Conservation (phyloP, 2,329 filamentous ascomycete genomes). For the Monosporascus ibericus region DNA sequence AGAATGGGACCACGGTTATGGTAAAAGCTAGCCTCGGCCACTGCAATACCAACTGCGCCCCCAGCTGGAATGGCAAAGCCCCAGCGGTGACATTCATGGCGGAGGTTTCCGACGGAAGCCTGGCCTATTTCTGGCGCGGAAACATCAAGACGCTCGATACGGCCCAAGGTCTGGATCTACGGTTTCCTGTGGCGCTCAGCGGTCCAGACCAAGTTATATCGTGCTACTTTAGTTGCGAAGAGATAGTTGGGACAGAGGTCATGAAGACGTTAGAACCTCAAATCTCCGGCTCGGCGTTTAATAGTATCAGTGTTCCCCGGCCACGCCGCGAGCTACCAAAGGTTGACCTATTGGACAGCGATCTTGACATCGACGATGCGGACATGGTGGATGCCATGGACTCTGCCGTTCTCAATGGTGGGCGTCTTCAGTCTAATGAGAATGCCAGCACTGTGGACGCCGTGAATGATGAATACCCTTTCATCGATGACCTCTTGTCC, state of each 20-base stretch:
- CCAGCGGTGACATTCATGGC: slow-evolving; percentile 70
- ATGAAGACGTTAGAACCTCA: slow-evolving; percentile 17
- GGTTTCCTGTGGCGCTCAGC: slow-evolving; percentile 51
- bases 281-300: slow-evolving; percentile 28
- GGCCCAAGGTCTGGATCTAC: slow-evolving; percentile 49
- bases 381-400: slow-evolving; percentile 33
- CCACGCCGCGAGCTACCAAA: background rate
- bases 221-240: slow-evolving; percentile 76
- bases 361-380: slow-evolving; percentile 31
- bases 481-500: slow-evolving; percentile 44
- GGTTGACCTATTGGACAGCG: slow-evolving; percentile 4
- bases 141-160: slow-evolving; percentile 61
- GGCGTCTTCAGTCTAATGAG: slow-evolving; percentile 14
- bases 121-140: slow-evolving; percentile 62
- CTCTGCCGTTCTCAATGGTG: slow-evolving; percentile 7
- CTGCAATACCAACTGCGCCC: slow-evolving; percentile 56
- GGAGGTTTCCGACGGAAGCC: slow-evolving; percentile 60
- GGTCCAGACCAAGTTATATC: slow-evolving; percentile 51
- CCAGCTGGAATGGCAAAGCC: slow-evolving; percentile 55
- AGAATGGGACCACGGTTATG: slow-evolving; percentile 48
- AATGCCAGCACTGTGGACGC: slow-evolving; percentile 7
- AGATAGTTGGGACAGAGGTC: slow-evolving; percentile 61
- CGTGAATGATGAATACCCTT: slow-evolving; percentile 39
- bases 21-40: slow-evolving; percentile 66
- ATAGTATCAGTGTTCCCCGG: background rate